These are phyloP conservation scores for Fraxinus excelsior DNA, from an alignment of 257 asterid genomes.

Conservation along the genomic window DNA sequence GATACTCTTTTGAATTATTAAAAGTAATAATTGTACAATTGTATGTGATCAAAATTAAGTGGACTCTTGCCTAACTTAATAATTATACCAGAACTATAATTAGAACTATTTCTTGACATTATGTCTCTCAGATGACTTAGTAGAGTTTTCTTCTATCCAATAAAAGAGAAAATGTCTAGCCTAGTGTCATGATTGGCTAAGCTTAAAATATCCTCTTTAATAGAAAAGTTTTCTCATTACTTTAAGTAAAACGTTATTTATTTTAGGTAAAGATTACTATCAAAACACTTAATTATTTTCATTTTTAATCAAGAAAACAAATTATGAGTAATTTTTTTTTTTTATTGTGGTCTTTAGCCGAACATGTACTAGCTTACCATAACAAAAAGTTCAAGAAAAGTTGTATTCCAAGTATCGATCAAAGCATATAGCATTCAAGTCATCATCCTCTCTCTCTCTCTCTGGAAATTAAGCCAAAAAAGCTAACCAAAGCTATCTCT, in stretches of 20 bases:
- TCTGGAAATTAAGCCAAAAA: constrained; percentile 22
- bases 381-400: not conserved
- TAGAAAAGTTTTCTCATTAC: not conserved
- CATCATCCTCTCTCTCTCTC: constrained; percentile 25
- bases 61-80: not conserved
- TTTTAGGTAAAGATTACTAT: not conserved
- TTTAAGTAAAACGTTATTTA: not conserved
- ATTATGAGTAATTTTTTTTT: not conserved
- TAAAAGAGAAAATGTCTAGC: not conserved
- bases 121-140: not conserved
- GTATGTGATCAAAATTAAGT: not conserved
- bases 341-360: not conserved
- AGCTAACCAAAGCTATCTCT: constrained; percentile 31
- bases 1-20: not conserved
- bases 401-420: not conserved
- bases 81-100: not conserved
- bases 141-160: not conserved
- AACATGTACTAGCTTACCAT: not conserved
- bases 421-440: constrained; percentile 16
- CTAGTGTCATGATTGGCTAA: not conserved
- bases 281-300: not conserved
- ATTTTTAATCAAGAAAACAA: not conserved
- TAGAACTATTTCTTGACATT: not conserved
- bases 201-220: not conserved
- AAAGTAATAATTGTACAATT: not conserved